phyloP scores from a whole-genome alignment of 176 grass and related monocot genomes.

The Triticum turgidum region DNA sequence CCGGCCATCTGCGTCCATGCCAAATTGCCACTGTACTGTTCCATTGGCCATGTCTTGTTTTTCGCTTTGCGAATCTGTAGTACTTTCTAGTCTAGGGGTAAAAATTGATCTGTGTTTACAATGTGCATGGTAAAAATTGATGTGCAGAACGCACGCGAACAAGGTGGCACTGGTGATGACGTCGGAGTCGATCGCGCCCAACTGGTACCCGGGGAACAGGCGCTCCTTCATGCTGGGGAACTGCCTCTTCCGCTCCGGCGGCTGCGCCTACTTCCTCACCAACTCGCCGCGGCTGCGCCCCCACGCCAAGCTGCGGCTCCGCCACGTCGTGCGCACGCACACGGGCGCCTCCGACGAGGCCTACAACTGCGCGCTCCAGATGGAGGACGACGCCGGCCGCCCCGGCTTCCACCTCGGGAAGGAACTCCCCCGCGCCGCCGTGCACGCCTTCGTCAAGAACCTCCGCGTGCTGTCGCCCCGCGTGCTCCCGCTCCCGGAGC shows the following conservation, averaged over 20 bases:
- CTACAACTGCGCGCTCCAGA: conserved; percentile 83
- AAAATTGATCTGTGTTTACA: neutral
- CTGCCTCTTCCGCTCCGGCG: conserved; percentile 95
- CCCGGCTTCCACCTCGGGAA: conserved; percentile 79
- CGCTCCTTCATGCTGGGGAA: conserved; percentile 88
- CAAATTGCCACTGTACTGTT: neutral
- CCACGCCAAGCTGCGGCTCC: conserved; percentile 58
- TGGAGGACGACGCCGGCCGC: conserved; percentile 68
- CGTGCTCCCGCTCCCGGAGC: conserved; percentile 62
- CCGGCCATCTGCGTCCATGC: neutral
- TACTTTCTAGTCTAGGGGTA: neutral
- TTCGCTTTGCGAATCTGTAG: neutral
- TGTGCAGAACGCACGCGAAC: conserved; percentile 21
- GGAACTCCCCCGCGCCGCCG: conserved; percentile 77
- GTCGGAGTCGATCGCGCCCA: conserved; percentile 88
- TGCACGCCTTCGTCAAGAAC: conserved; percentile 71
- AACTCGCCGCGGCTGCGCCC: conserved; percentile 38
- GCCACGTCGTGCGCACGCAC: conserved; percentile 79
- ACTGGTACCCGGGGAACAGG: conserved; percentile 88
- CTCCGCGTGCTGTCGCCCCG: conserved; percentile 60
- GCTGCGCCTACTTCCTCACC: conserved; percentile 88
- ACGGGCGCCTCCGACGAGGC: conserved; percentile 69
- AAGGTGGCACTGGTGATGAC: conserved; percentile 75
- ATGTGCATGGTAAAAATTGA: neutral
- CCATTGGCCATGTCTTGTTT: neutral